Evolutionary conservation across 1,139 yeast species (phyloP), one percentile per base, ranked within the genome.

Genomic region (Hanseniaspora uvarum): DNA sequence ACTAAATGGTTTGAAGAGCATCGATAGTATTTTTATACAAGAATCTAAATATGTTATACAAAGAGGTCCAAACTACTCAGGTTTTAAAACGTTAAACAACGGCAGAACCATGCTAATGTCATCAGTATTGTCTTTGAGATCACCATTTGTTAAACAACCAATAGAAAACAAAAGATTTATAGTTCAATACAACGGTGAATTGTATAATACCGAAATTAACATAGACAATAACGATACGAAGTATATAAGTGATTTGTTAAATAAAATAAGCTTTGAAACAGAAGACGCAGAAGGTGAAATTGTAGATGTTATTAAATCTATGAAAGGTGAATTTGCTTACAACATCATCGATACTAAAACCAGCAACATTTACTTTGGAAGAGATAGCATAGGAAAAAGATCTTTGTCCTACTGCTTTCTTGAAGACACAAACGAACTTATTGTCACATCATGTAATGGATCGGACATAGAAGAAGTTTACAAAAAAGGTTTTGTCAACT

Each of bases 161-260:
- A 58, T 76, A 11, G 56, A 43, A 4, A 67, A 65, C 8, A 65
- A 65, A 50, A 68, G 62, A 55, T 80, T 59, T 43, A 62, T 73
- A 0, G 59, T 81, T 16, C 96, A 86, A 62, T 92, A 83, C 68
- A 92, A 92, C 65, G 98, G 97, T 0, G 97, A 89, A 64, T 69
- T 88, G 12, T 89, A 89, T 65, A 81, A 82, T 59, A 33, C 26
- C 5, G 53, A 53, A 16, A 44, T 39, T 23, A 33, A 11, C 37
- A 18, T 16, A 5, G 60, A 64, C 1, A 66, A 65, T 1, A 79
- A 78, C 60, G 87, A 82, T 63, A 76, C 83, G 0, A 66, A 65
- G 5, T 76, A 63, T 55, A 67, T 80, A 19, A 67, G 67, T 37
- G 57, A 66, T 1, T 18, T 43, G 7, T 18, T 40, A 7, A 19